phyloP scores from a whole-genome alignment of 768 basidiomycete species.

The Amanita fuliginea region DNA sequence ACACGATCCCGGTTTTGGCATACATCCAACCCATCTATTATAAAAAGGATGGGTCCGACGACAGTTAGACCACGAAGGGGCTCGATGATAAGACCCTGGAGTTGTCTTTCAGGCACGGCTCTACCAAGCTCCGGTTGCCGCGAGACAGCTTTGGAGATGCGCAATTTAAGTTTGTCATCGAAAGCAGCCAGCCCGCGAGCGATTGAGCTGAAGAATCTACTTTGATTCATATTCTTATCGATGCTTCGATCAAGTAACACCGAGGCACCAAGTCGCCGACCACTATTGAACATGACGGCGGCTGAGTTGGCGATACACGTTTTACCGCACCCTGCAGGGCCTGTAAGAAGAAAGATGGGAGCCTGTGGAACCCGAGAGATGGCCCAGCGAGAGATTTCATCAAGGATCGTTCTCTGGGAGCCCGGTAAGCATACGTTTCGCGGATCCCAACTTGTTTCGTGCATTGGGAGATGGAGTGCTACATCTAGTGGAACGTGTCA shows the following conservation, averaged over 20 bases:
- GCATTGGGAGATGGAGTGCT: conserved; percentile 5
- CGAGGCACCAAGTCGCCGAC: conserved; percentile 19
- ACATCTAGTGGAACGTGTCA: neutral
- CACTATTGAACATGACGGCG: conserved; percentile 15
- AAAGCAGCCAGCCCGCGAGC: conserved; percentile 21
- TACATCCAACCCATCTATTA: conserved; percentile 24
- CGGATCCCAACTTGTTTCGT: conserved; percentile 6
- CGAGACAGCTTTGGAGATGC: conserved; percentile 3
- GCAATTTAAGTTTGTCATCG: conserved; percentile 10
- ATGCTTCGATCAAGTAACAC: conserved; percentile 16
- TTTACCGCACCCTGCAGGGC: conserved; percentile 19
- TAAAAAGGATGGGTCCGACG: conserved; percentile 20
- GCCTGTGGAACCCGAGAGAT: conserved; percentile 8
- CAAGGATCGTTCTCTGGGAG: conserved; percentile 7
- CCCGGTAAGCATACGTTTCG: conserved; percentile 6
- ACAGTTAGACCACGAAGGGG: conserved; percentile 14
- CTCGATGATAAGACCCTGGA: conserved; percentile 16
- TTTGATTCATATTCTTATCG: conserved; percentile 11
- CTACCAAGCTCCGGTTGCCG: neutral
- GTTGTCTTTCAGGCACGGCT: conserved; percentile 11
- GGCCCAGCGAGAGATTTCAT: conserved; percentile 13
- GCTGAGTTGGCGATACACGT: conserved; percentile 20
- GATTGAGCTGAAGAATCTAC: conserved; percentile 21
- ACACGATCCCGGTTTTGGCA: conserved; percentile 10
- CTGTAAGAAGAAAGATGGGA: conserved; percentile 16